Base-by-base conservation (phyloP, 31 red algal genomes). In the Porphyra umbilicalis region DNA sequence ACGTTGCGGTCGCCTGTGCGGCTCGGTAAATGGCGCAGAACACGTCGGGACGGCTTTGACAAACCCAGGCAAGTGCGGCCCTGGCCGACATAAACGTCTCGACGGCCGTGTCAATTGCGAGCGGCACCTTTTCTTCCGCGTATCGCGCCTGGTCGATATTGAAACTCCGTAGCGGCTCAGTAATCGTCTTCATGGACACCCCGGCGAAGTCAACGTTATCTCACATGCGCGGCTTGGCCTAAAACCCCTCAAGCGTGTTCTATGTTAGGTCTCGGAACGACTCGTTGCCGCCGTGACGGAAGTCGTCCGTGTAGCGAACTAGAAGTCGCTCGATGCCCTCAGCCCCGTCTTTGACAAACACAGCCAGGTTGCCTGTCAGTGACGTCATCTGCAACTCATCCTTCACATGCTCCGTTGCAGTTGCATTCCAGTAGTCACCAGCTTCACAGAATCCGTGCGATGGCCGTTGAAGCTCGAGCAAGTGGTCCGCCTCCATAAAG, bases 61-160 rank as follows among this genome's bases (percentile, higher is more conserved):
- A 30, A 0, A 81, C 35, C 85, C 85, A 87, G 16, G 85, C 85
- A 36, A 81, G 75, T 14, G 35, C 32, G 25, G 39, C n/a, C n/a
- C n/a, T n/a, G n/a, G n/a, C n/a, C n/a, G n/a, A n/a, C 39, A 6
- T 74, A 34, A 25, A n/a, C 25, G 33, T 36, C 76, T 13, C 78
- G 79, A 33, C 81, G 82, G 9, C 38, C 46, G 31, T 30, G 32
- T 32, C 77, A 82, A 5, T 35, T 68, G 15, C 34, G 31, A 76
- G 15, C 1, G 29, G 25, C 42, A 32, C 79, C 30, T 38, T 32
- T 10, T 33, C 35, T 9, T 80, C 25, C 30, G 46, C 37, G 11
- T 35, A 42, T 0, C 11, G 31, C 31, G 16, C 38, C 32, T 44
- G 10, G n/a, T 37, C 46, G 0, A 42, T 11, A 39, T 39, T 57